A percentile compares a stretch with the other conserved stretches of the same genome.
Conservation (phyloP, 208 protist genomes). For the Leishmania martiniquensis region DNA sequence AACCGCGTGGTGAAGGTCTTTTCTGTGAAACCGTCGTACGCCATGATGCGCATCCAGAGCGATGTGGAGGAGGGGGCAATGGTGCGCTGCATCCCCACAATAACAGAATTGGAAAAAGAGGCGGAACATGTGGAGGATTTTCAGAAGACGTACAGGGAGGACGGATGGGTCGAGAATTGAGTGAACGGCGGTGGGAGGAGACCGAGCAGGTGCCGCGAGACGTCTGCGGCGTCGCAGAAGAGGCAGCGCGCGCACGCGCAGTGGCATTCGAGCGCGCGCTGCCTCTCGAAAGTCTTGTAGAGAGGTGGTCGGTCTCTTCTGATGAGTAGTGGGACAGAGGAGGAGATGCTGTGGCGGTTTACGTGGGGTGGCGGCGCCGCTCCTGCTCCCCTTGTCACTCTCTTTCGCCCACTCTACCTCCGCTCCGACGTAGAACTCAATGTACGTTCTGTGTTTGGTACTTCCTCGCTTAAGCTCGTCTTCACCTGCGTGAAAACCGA, state of each 20-base stretch:
- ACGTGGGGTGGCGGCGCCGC: no score
- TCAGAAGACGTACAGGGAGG: constrained; percentile 42
- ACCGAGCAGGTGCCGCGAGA: background rate
- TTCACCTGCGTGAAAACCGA: no score
- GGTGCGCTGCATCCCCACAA: constrained; percentile 36
- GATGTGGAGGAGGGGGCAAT: constrained; percentile 52
- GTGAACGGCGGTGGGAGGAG: background rate
- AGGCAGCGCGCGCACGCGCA: background rate
- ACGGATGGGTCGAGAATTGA: constrained; percentile 70
- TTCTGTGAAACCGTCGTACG: constrained; percentile 69
- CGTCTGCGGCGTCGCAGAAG: no score
- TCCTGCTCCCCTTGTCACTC: no score
- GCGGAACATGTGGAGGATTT: constrained; percentile 31
- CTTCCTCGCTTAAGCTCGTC: no score
- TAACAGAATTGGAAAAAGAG: constrained; percentile 63
- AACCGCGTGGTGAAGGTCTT: constrained; percentile 66
- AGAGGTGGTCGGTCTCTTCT: background rate
- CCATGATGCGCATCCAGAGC: constrained; percentile 53
- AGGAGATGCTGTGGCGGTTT: no score
- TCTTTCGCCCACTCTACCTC: no score
- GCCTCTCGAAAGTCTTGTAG: background rate
- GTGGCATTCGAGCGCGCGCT: background rate
- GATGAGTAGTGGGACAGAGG: no score
- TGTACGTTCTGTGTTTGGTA: no score
- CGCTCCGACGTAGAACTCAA: background rate